Conservation (phyloP, 1,284 basidiomycete species). For the Clitocybe nebularis region DNA sequence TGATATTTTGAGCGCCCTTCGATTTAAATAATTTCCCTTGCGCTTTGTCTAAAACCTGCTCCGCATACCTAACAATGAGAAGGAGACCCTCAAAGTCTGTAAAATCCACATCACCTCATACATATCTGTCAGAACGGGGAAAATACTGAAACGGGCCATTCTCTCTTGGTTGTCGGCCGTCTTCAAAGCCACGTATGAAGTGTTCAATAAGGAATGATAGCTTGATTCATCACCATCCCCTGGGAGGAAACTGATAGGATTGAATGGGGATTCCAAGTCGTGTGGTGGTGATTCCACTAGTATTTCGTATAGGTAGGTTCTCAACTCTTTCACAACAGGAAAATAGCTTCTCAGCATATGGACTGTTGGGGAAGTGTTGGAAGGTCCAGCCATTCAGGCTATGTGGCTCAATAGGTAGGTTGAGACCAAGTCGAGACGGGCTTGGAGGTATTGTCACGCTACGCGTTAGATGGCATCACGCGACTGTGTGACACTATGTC, state of each 20-base stretch:
- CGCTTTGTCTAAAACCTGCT: slow-evolving; percentile 57
- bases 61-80: background rate
- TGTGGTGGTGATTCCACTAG: slow-evolving; percentile 20
- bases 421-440: too few relatives aligned
- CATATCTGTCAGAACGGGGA: slow-evolving; percentile 46
- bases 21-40: slow-evolving; percentile 49
- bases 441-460: slow-evolving; percentile 12
- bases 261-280: slow-evolving; percentile 6
- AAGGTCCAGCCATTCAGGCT: background rate
- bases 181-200: slow-evolving; percentile 41
- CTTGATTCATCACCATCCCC: slow-evolving; percentile 28
- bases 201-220: slow-evolving; percentile 40
- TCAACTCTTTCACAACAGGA: slow-evolving; percentile 30
- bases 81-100: background rate
- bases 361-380: slow-evolving; percentile 16
- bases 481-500: too few relatives aligned
- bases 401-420: background rate
- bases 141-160: slow-evolving; percentile 23
- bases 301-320: slow-evolving; percentile 39
- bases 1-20: slow-evolving; percentile 48
- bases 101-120: slow-evolving; percentile 40
- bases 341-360: slow-evolving; percentile 32
- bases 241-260: too few relatives aligned
- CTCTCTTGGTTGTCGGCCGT: slow-evolving; percentile 3
- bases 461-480: too few relatives aligned